Evolutionary conservation across 2,329 filamentous ascomycete genomes (phyloP).

Genomic region (Sphaerulina musiva): DNA sequence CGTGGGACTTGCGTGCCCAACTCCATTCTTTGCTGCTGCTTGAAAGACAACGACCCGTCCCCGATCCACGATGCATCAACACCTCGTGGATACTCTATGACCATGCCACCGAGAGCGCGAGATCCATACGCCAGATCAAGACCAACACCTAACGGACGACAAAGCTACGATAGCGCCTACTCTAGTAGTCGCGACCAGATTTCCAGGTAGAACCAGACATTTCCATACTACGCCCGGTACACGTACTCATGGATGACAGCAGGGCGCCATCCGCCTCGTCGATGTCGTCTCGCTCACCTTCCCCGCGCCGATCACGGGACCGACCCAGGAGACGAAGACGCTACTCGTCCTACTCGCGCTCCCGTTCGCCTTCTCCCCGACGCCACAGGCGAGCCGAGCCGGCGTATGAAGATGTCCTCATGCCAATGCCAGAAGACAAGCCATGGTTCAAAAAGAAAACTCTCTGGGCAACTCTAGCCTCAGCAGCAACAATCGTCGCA

Average conservation of each 20-base stretch:
- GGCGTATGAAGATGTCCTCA: slow-evolving; percentile 3
- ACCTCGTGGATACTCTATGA: background rate
- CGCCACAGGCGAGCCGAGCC: background rate
- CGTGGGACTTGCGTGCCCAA: background rate
- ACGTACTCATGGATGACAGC: background rate
- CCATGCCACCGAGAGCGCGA: slow-evolving; percentile 5
- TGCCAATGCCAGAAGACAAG: slow-evolving; percentile 9
- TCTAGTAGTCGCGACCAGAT: slow-evolving; percentile 6
- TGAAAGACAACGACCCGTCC: background rate
- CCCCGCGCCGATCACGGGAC: slow-evolving; percentile 2
- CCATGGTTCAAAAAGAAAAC: slow-evolving; percentile 24
- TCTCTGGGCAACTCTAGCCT: slow-evolving; percentile 20
- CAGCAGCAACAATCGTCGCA: slow-evolving; percentile 17
- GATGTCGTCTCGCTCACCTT: slow-evolving; percentile 6
- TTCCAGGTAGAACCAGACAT: slow-evolving; percentile 4
- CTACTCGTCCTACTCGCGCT: slow-evolving; percentile 10
- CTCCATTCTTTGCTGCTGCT: background rate
- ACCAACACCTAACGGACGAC: slow-evolving; percentile 1
- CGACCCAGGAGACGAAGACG: slow-evolving; percentile 1
- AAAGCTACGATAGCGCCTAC: slow-evolving; percentile 10
- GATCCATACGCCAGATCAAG: slow-evolving; percentile 3
- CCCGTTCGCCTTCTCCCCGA: slow-evolving; percentile 3
- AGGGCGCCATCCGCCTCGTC: slow-evolving; percentile 3
- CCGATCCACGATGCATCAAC: slow-evolving; percentile 2
- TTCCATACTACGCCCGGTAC: slow-evolving; percentile 1